phyloP scores from a whole-genome alignment of 306 rosid species.

The Echinosophora koreensis region DNA sequence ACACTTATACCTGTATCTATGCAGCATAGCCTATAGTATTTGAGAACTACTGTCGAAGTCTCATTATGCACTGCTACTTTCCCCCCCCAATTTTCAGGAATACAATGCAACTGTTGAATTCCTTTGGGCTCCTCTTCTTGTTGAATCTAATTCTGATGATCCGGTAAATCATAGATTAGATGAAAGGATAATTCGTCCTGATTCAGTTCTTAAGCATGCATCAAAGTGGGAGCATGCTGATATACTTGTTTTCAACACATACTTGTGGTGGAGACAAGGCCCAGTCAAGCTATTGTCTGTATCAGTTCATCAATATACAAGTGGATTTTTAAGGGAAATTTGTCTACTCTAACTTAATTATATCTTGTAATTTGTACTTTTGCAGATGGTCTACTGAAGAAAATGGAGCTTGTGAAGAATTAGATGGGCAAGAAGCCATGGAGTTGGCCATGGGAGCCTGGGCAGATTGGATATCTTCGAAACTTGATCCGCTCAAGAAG shows the following conservation, averaged over 20 bases:
- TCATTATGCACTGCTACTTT: conserved; percentile 19
- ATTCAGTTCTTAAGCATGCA: conserved; percentile 85
- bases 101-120: conserved; percentile 97
- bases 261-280: conserved; percentile 99
- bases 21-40: background rate
- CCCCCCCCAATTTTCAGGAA: conserved; percentile 64
- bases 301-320: conserved; percentile 29
- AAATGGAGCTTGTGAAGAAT: conserved; percentile 76
- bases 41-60: conserved; percentile 21
- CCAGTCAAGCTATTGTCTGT: conserved; percentile 94
- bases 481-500: conserved; percentile 73
- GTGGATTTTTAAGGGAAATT: conserved; percentile 12
- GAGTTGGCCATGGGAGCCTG: conserved; percentile 94
- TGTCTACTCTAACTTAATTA: conserved; percentile 23
- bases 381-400: conserved; percentile 83
- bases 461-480: conserved; percentile 92
- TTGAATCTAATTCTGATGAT: conserved; percentile 95
- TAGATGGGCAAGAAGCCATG: conserved; percentile 82
- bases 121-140: conserved; percentile 98
- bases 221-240: conserved; percentile 90
- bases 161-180: conserved; percentile 91
- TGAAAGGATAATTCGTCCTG: conserved; percentile 92
- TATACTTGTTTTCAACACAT: conserved; percentile 87
- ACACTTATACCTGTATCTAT: background rate
- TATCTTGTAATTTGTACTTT: conserved; percentile 32